These are phyloP conservation scores for Zizania latifolia DNA, from an alignment of 176 grass and related monocot genomes.

Conservation along the genomic window DNA sequence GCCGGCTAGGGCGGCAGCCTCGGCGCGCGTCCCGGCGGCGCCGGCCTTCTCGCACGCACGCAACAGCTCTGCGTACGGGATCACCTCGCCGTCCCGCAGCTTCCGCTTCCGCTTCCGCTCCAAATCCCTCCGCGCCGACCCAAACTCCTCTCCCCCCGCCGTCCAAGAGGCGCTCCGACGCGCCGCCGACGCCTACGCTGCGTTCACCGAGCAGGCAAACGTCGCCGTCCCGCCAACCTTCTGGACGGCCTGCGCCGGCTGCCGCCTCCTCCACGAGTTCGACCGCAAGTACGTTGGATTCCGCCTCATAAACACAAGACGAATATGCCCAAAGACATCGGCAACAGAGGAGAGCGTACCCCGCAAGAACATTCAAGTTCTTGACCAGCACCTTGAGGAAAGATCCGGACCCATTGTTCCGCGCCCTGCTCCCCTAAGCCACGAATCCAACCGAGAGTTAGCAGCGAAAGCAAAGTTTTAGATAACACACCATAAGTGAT, in stretches of 20 bases:
- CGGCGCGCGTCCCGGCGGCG: too few species aligned
- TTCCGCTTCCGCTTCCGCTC: too few species aligned
- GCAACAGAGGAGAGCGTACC: conserved; percentile 55
- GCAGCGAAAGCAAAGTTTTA: too few species aligned
- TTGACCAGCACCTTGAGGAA: conserved; percentile 83
- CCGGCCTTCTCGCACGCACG: too few species aligned
- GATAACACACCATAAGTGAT: too few species aligned
- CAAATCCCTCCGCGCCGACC: conserved; percentile 44
- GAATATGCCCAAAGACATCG: too few species aligned
- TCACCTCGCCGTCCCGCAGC: too few species aligned
- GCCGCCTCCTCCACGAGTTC: conserved; percentile 85
- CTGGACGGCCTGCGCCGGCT: conserved; percentile 82
- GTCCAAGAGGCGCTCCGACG: conserved; percentile 57
- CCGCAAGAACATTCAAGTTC: conserved; percentile 82
- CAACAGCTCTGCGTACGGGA: too few species aligned
- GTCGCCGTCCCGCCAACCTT: conserved; percentile 36
- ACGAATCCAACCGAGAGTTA: conserved; percentile 17
- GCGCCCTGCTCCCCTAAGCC: neutral
- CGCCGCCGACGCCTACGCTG: conserved; percentile 44
- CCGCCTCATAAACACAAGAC: too few species aligned
- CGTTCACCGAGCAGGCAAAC: conserved; percentile 44
- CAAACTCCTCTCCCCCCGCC: neutral
- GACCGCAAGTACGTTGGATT: conserved; percentile 71
- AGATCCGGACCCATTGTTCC: conserved; percentile 76
- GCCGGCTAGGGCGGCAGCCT: too few species aligned